Evolutionary conservation across 495 filamentous ascomycete genomes (phyloP).

Genomic region (Trichocladium uniseriatum): DNA sequence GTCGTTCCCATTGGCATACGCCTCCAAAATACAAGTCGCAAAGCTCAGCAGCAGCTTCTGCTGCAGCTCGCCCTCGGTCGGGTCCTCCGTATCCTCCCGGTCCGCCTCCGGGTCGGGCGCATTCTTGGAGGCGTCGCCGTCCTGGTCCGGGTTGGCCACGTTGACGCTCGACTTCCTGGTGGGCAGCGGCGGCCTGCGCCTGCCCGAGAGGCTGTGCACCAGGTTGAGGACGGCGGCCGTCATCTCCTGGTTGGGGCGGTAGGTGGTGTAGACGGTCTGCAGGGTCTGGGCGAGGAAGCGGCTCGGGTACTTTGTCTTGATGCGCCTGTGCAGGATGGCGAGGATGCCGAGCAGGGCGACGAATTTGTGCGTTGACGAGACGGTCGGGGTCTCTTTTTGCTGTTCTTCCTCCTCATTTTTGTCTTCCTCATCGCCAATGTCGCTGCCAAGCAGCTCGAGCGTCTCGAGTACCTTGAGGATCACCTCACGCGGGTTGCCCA

Average conservation of each 20-base stretch:
- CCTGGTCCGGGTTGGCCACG: constrained; percentile 37
- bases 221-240: constrained; percentile 68
- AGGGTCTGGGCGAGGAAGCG: constrained; percentile 88
- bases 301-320: constrained; percentile 84
- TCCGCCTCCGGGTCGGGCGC: constrained; percentile 80
- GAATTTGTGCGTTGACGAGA: constrained; percentile 47
- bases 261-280: constrained; percentile 62
- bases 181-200: constrained; percentile 65
- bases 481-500: constrained; percentile 91
- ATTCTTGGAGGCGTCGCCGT: constrained; percentile 39
- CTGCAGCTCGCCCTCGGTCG: constrained; percentile 53
- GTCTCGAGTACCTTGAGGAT: constrained; percentile 79
- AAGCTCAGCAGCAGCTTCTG: constrained; percentile 73
- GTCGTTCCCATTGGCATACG: constrained; percentile 58
- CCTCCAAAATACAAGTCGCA: constrained; percentile 73
- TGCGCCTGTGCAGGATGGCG: constrained; percentile 72
- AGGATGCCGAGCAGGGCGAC: constrained; percentile 71
- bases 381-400: constrained; percentile 10
- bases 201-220: constrained; percentile 62
- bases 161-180: constrained; percentile 56
- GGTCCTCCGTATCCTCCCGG: constrained; percentile 40
- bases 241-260: constrained; percentile 52
- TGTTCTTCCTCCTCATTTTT: constrained; percentile 30
- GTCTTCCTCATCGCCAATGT: constrained; percentile 26
- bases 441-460: constrained; percentile 45